Evolutionary conservation across 2,329 filamentous ascomycete species (phyloP), one percentile per base, ranked within the genome.

Genomic region (Aspergillus cejpii): DNA sequence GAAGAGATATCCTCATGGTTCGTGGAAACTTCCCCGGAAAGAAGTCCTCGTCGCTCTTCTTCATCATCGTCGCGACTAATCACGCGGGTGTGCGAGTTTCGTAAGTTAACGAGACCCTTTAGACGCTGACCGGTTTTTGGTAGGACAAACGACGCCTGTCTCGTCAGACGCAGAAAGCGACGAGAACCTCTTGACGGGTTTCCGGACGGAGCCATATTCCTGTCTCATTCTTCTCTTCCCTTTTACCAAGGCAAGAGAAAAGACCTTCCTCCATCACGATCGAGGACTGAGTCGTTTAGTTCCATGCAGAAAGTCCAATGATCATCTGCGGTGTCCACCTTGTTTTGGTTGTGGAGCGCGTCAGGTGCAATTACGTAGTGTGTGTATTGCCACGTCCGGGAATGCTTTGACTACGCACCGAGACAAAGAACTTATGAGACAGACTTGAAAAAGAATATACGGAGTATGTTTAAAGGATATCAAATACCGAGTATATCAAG

Each of bases 41-140:
- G 58, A 26, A 69, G 52, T 7, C 61, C 62, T 20, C 59, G 60
- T 20, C 59, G 59, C 46, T 71, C 67, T 24, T 73, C 70, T 53
- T 67, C 42, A 20, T 52, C 70, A 54, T 67, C 42, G 20, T 52
- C 41, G 28, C 43, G 45, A 36, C 46, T 44, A 40, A 64, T 58
- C 29, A 62, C 54, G 33, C 60, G 45, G 45, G 60, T 56, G 45
- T 75, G 68, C 43, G 77, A 58, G 59, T 71, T 74, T 57, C 84
- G 83, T 21, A 95, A 74, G 17, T 84, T 91, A 56, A 95, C 88
- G 50, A 84, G 78, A 50, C 85, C 85, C 60, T 82, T 84, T 37
- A 88, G 79, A 52, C 89, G 85, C 67, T 94, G 86, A 58, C 91
- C 90, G 2, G 89, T 96, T 47, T 78, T 75, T 6, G 91, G 89